Base-by-base conservation (phyloP, 2,329 filamentous ascomycete species). In the Fonsecaea erecta region DNA sequence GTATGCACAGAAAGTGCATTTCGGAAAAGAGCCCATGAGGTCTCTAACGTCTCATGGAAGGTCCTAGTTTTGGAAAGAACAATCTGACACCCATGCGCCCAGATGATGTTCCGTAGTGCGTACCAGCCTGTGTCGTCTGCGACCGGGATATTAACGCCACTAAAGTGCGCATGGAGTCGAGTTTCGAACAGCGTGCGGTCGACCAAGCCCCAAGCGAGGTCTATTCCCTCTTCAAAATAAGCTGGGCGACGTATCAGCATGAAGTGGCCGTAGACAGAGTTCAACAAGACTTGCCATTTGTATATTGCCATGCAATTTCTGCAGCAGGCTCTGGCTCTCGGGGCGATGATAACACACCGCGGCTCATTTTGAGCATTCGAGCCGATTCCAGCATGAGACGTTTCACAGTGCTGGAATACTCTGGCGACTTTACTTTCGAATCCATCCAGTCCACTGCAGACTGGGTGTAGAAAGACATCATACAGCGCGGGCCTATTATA, bases 1-100 rank as follows among this genome's bases (percentile, higher is more conserved):
- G 63, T 57, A 52, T 61, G 58, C 24, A 65, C 57, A 14, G 63
- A 61, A 16, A 65, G 63, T n/a, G 63, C 63, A 37, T 65, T 65
- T 57, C 62, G 57, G 30, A 65, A 61, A 7, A 56, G 57, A 11
- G 24, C 37, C 52, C 57, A 55, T 16, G 63, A 61, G 9, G 58
- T 34, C 16, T 48, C 24, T 12, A 28, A 52, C 21, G 51, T 43
- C 21, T 65, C 35, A 11, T 26, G 18, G 34, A 55, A 61, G 35
- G 14, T 52, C 35, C 11, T 24, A 4, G 28, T 65, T 26, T 52
- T 62, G 9, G 63, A 65, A n/a, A 61, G 34, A 12, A 52, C 35
- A 16, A 65, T 61, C 14, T 57, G 63, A n/a, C 63, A 61, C 24
- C 63, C 63, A 12, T 26, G n/a, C 16, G 63, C 63, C 51, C 35